Conservation (phyloP, 2,329 filamentous ascomycete species). For the Fusarium humuli region DNA sequence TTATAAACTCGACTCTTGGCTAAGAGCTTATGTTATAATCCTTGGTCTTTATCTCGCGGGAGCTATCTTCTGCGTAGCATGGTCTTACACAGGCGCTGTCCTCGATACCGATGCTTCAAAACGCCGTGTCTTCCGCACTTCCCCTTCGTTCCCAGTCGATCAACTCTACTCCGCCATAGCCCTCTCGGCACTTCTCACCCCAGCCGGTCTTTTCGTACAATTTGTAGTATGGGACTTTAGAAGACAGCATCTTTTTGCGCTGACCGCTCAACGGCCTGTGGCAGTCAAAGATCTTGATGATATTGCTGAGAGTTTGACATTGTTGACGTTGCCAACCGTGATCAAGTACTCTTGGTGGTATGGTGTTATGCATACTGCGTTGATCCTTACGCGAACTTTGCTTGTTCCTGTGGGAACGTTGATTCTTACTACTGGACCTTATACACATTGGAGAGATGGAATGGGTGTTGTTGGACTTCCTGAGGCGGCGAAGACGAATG, state of each 20-base stretch:
- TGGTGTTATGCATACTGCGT: slow-evolving; percentile 33
- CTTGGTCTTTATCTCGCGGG: slow-evolving; percentile 21
- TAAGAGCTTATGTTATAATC: slow-evolving; percentile 33
- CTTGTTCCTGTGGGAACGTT: slow-evolving; percentile 36
- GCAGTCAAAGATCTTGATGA: slow-evolving; percentile 32
- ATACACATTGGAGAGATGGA: slow-evolving; percentile 14
- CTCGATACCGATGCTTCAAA: slow-evolving; percentile 37
- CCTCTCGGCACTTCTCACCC: slow-evolving; percentile 23
- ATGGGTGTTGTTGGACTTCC: slow-evolving; percentile 35
- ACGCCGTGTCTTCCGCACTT: slow-evolving; percentile 36
- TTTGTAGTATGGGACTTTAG: slow-evolving; percentile 38
- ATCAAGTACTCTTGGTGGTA: slow-evolving; percentile 42
- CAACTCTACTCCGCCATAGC: slow-evolving; percentile 39
- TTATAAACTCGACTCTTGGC: slow-evolving; percentile 32
- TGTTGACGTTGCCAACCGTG: slow-evolving; percentile 28
- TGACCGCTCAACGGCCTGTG: slow-evolving; percentile 27
- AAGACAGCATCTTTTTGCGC: slow-evolving; percentile 34
- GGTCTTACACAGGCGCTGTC: slow-evolving; percentile 36
- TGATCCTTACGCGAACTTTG: slow-evolving; percentile 30
- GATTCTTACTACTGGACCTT: slow-evolving; percentile 32
- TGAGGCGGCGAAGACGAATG: slow-evolving; percentile 9
- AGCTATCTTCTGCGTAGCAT: slow-evolving; percentile 12
- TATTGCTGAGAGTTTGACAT: slow-evolving; percentile 34
- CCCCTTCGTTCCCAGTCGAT: slow-evolving; percentile 15
- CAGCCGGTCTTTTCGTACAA: slow-evolving; percentile 26